phyloP scores from a whole-genome alignment of 306 rosid species.

The Cicer chorassanicum region DNA sequence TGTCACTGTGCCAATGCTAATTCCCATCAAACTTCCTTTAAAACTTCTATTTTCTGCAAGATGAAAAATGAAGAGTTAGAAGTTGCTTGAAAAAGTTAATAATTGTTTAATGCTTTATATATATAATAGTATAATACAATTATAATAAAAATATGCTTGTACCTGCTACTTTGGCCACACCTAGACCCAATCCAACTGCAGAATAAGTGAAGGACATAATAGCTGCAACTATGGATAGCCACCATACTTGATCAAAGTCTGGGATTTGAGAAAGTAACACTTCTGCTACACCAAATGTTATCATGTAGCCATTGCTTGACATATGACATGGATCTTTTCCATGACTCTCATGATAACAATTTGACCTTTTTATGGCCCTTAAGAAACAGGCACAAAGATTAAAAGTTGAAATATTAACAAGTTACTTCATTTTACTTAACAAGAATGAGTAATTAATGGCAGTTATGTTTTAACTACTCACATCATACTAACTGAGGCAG shows the following conservation, averaged over 20 bases:
- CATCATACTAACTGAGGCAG: conserved; percentile 90
- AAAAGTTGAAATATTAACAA: too few relatives aligned
- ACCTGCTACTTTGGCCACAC: conserved; percentile 76
- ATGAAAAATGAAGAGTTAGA: background rate
- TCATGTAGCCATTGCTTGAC: conserved; percentile 81
- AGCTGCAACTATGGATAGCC: conserved; percentile 84
- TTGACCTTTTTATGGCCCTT: conserved; percentile 81
- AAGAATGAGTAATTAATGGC: background rate
- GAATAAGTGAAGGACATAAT: conserved; percentile 79
- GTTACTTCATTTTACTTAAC: background rate
- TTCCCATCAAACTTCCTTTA: conserved; percentile 70
- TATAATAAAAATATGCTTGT: background rate
- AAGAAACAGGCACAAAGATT: background rate
- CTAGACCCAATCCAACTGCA: conserved; percentile 64
- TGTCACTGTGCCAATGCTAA: conserved; percentile 67
- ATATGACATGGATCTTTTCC: conserved; percentile 79
- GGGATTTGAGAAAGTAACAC: conserved; percentile 73
- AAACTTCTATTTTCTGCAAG: conserved; percentile 59
- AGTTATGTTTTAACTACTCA: conserved; percentile 53
- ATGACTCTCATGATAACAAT: conserved; percentile 71
- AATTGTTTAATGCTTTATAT: background rate
- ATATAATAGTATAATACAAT: too few relatives aligned
- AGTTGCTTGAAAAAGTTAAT: background rate
- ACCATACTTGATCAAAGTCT: conserved; percentile 75
- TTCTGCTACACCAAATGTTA: conserved; percentile 71